Percentiles rank a stretch among this genome's conserved stretches.
phyloP scores from a whole-genome alignment of 805 yeast species.

The Candida broadrunensis region DNA sequence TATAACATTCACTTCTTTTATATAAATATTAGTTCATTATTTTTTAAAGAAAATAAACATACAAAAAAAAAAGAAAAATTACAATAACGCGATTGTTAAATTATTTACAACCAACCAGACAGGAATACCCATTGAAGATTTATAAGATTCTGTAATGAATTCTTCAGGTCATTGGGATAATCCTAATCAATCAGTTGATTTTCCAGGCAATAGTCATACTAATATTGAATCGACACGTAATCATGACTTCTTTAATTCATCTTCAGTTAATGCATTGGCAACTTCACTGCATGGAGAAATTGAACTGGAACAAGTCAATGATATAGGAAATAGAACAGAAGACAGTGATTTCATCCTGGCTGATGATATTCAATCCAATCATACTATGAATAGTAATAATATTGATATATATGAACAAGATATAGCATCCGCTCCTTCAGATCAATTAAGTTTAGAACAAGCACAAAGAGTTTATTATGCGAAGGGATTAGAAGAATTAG shows the following conservation, averaged over 20 bases:
- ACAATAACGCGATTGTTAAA: no score
- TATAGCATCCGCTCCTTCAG: background rate
- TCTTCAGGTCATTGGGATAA: conserved; percentile 28
- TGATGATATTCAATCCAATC: conserved; percentile 1
- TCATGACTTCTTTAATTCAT: background rate
- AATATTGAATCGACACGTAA: background rate
- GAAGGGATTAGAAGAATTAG: conserved; percentile 54
- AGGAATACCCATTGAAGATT: no score
- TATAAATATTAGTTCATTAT: no score
- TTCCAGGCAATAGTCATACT: background rate
- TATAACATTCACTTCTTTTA: no score
- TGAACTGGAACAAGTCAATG: background rate
- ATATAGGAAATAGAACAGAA: background rate
- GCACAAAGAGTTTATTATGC: conserved; percentile 37
- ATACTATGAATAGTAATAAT: background rate
- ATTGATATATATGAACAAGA: conserved; percentile 8
- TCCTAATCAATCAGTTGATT: conserved; percentile 1
- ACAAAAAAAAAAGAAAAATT: no score
- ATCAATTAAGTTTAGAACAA: conserved; percentile 38
- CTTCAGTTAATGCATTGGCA: background rate
- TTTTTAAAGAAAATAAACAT: no score
- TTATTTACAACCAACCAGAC: no score
- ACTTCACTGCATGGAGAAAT: conserved; percentile 1
- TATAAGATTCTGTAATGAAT: no score
- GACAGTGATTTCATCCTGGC: background rate